phyloP scores from a whole-genome alignment of 2,329 filamentous ascomycete genomes.

The Chrysoporthe austroafricana region DNA sequence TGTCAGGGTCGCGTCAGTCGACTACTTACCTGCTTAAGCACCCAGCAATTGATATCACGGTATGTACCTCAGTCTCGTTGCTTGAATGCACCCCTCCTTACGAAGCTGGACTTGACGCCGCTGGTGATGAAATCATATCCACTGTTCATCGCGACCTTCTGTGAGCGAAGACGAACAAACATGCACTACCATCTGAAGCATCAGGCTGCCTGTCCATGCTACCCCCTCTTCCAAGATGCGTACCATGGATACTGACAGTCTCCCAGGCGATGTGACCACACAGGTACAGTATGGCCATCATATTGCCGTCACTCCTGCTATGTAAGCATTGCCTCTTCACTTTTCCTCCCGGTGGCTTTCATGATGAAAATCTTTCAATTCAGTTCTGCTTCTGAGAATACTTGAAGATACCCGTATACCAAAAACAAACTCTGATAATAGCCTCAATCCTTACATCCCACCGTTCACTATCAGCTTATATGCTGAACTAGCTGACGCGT shows the following conservation, averaged over 20 bases:
- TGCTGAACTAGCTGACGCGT: slow-evolving; percentile 12
- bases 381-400: slow-evolving; percentile 78
- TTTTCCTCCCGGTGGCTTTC: slow-evolving; percentile 36
- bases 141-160: slow-evolving; percentile 63
- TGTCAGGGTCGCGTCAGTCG: neutral
- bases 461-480: neutral
- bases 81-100: neutral
- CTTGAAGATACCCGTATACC: slow-evolving; percentile 68
- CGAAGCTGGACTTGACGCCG: slow-evolving; percentile 33
- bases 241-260: slow-evolving; percentile 19
- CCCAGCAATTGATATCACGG: neutral
- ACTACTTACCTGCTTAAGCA: neutral
- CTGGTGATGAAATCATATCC: slow-evolving; percentile 60
- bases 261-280: neutral
- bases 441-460: slow-evolving; percentile 3
- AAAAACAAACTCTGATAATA: slow-evolving; percentile 64
- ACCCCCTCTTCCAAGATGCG: slow-evolving; percentile 12
- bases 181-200: slow-evolving; percentile 79
- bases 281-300: neutral
- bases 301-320: slow-evolving; percentile 23
- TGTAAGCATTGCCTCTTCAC: slow-evolving; percentile 11
- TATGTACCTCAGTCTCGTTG: slow-evolving; percentile 9
- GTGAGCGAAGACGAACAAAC: slow-evolving; percentile 64
- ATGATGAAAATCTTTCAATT: slow-evolving; percentile 68
- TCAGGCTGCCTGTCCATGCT: slow-evolving; percentile 30